These are phyloP conservation scores for Leucosporidium scottii DNA, from an alignment of 768 basidiomycete genomes.

Conservation along the genomic window DNA sequence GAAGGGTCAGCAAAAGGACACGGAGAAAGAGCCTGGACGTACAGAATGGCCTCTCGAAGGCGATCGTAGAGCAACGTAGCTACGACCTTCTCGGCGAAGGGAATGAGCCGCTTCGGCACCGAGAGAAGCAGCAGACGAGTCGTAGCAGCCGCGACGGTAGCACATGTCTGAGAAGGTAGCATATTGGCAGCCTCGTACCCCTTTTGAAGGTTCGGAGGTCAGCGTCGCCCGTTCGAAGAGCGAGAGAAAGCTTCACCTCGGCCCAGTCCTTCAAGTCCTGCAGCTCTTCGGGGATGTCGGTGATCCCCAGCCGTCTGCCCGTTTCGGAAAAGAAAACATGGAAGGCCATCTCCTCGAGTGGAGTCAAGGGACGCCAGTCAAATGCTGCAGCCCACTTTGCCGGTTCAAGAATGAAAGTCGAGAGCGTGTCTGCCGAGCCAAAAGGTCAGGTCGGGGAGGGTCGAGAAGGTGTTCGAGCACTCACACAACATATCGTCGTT, in stretches of 20 bases:
- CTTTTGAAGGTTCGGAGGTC: not conserved
- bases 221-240: not conserved
- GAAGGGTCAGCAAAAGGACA: too few species aligned
- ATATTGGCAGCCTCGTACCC: not conserved
- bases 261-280: slow-evolving; percentile 46
- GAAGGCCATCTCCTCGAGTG: not conserved
- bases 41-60: not conserved
- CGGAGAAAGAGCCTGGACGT: not conserved
- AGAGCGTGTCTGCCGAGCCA: not conserved
- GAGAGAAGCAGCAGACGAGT: slow-evolving; percentile 46
- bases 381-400: not conserved
- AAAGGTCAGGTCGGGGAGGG: not conserved
- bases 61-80: not conserved
- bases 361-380: not conserved
- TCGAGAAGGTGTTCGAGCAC: not conserved
- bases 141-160: slow-evolving; percentile 46
- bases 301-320: slow-evolving; percentile 49
- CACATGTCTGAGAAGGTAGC: slow-evolving; percentile 43
- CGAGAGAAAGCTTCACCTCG: slow-evolving; percentile 46
- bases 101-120: slow-evolving; percentile 40
- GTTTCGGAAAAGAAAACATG: slow-evolving; percentile 46
- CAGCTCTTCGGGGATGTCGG: slow-evolving; percentile 47
- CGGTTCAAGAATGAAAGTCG: not conserved
- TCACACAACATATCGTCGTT: slow-evolving; percentile 1
- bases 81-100: not conserved